Percentiles rank a stretch among this genome's conserved stretches.
Evolutionary conservation across 306 rosid species (phyloP).

Genomic region (Spatholobus suberectus): DNA sequence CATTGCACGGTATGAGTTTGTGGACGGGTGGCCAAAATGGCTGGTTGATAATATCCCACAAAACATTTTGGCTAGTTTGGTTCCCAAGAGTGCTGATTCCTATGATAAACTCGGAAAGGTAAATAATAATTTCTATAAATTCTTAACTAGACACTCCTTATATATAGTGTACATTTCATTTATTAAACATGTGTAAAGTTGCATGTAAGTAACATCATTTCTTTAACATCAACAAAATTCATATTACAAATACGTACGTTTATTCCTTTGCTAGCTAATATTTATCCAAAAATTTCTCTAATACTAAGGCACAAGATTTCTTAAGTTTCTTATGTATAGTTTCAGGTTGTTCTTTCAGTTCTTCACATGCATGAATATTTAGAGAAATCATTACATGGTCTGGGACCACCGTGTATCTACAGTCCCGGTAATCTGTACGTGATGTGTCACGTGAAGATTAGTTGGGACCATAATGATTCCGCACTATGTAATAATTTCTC

Average conservation of each 20-base stretch:
- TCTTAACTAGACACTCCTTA: no score
- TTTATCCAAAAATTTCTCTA: background rate
- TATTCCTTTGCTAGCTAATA: background rate
- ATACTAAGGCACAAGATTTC: background rate
- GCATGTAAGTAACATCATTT: background rate
- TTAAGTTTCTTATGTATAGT: background rate
- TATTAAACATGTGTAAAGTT: background rate
- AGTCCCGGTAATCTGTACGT: no score
- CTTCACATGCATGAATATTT: background rate
- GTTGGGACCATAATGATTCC: background rate
- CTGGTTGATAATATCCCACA: slow-evolving; percentile 6
- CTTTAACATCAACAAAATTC: background rate
- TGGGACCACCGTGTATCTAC: no score
- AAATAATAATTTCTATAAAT: background rate
- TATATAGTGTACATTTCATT: background rate
- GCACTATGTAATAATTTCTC: no score
- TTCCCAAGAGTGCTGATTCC: slow-evolving; percentile 1
- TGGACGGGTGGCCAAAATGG: slow-evolving; percentile 6
- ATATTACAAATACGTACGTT: background rate
- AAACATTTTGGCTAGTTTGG: background rate
- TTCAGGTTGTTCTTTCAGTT: background rate
- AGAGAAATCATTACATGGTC: background rate
- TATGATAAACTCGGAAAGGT: slow-evolving; percentile 7
- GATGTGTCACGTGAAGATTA: background rate
- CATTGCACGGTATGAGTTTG: background rate